Evolutionary conservation across 352 stramenopile species (phyloP), one percentile per base, ranked within the genome.

Genomic region (Phytophthora cryptogea): DNA sequence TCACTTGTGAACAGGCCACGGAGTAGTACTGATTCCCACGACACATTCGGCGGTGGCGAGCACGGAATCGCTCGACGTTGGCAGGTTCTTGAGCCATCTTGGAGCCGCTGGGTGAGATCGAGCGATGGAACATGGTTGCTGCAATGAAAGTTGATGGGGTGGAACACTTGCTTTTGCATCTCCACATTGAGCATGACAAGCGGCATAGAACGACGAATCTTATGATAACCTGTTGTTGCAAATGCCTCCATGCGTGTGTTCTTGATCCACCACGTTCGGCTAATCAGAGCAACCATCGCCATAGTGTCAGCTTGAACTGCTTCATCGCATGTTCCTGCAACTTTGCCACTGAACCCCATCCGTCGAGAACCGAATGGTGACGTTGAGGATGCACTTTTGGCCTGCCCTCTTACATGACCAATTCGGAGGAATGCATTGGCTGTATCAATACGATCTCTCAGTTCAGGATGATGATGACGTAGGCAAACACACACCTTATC

Each of bases 41-140:
- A 44, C 59, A 42, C 16, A 59, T 59, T 66, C 60, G 64, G 33
- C 68, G 64, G 23, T 63, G 56, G 11, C 54, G 54, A 32, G 55
- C 54, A 20, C 68, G 68, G 40, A 73, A 73, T n/a, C 33, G 53
- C 54, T 76, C 68, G 28, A 71, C 57, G 31, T 70, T 64, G 23
- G 46, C 63, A 16, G 47, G 17, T 26, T 27, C 31, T 16, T 43
- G 33, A 13, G n/a, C 20, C 14, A n/a, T 13, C 13, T 23, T 17
- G 13, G 27, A 23, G 10, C 37, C 32, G 31, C 17, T 40, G 16
- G 31, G 31, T 17, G 20, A 54, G 31, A 42, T 42, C 28, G 30
- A n/a, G 31, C 10, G 5, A 16, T 31, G n/a, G 31, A 20, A 43
- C 46, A 54, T 54, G 30, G 4, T 40, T 17, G 31, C 16, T 28